Evolutionary conservation across 2,329 filamentous ascomycete genomes (phyloP).

Genomic region (Orbilia blumenaviensis): DNA sequence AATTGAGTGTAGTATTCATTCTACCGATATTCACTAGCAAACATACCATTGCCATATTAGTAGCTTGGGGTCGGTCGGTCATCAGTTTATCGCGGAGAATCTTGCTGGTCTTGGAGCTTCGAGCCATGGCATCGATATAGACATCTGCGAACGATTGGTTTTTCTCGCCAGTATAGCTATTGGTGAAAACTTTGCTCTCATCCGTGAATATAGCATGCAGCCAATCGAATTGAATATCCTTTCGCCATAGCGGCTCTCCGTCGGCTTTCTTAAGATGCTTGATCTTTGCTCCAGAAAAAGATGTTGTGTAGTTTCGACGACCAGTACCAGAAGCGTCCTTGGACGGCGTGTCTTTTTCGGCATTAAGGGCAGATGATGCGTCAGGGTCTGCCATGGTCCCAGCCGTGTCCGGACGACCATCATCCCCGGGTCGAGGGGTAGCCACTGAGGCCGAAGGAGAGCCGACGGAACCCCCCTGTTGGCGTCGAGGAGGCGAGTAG

Average conservation of each 20-base stretch:
- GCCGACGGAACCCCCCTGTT: slow-evolving; percentile 3
- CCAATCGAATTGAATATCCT: slow-evolving; percentile 89
- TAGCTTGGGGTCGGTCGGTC: slow-evolving; percentile 87
- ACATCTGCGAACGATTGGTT: slow-evolving; percentile 86
- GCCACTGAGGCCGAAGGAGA: slow-evolving; percentile 29
- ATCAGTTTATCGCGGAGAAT: slow-evolving; percentile 96
- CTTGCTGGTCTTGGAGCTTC: slow-evolving; percentile 99
- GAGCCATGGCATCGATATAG: slow-evolving; percentile 98
- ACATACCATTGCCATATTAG: slow-evolving; percentile 99
- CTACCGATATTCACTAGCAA: slow-evolving; percentile 94
- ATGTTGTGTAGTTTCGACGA: slow-evolving; percentile 52
- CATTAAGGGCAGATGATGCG: not conserved
- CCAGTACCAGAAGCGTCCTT: slow-evolving; percentile 38
- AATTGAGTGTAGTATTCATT: slow-evolving; percentile 99
- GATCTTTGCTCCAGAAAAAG: slow-evolving; percentile 68
- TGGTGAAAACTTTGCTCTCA: slow-evolving; percentile 80
- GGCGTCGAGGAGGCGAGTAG: slow-evolving; percentile 20
- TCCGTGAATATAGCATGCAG: slow-evolving; percentile 82
- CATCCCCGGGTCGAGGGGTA: slow-evolving; percentile 35
- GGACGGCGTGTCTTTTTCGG: slow-evolving; percentile 43
- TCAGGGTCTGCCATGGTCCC: slow-evolving; percentile 13
- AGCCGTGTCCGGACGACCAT: slow-evolving; percentile 14
- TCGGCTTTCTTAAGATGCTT: slow-evolving; percentile 88
- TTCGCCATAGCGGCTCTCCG: slow-evolving; percentile 84
- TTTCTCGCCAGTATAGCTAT: slow-evolving; percentile 83